A percentile compares a stretch with the other conserved stretches of the same genome.
phyloP scores from a whole-genome alignment of 1,139 yeast species.

The Kodamaea sp. region DNA sequence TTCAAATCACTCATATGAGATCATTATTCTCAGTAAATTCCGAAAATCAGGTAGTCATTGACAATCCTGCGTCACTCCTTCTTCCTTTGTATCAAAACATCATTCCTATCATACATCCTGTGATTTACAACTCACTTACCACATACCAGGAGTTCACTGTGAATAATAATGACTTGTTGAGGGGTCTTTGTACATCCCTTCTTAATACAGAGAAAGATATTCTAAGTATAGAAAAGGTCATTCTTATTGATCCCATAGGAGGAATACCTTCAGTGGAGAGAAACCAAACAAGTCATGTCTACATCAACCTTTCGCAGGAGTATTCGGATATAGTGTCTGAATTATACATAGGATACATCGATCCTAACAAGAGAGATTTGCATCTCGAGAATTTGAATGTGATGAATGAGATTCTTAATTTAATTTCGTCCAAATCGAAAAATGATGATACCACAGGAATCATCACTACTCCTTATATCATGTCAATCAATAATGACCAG shows the following conservation, averaged over 20 bases:
- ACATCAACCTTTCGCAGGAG: conserved; percentile 84
- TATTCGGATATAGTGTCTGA: conserved; percentile 66
- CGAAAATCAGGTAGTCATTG: conserved; percentile 15
- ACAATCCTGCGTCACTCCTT: conserved; percentile 35
- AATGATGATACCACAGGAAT: conserved; percentile 49
- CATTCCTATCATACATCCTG: conserved; percentile 65
- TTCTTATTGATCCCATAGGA: conserved; percentile 77
- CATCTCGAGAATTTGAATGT: conserved; percentile 58
- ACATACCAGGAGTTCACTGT: conserved; percentile 32
- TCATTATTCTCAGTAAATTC: conserved; percentile 25
- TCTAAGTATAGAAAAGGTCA: conserved; percentile 74
- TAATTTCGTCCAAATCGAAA: conserved; percentile 30
- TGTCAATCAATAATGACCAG: conserved; percentile 47
- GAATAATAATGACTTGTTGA: conserved; percentile 32
- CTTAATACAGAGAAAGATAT: conserved; percentile 25
- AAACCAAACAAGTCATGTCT: conserved; percentile 81
- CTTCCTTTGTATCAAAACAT: conserved; percentile 46
- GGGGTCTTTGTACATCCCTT: conserved; percentile 29
- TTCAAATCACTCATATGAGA: conserved; percentile 31
- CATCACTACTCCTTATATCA: conserved; percentile 43
- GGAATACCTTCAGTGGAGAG: conserved; percentile 91
- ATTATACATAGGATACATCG: conserved; percentile 53
- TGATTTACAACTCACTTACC: conserved; percentile 45
- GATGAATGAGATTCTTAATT: conserved; percentile 48
- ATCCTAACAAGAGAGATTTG: conserved; percentile 43